Base-by-base conservation (phyloP, 164 flowering plant genomes). In the Vitis labrusca region DNA sequence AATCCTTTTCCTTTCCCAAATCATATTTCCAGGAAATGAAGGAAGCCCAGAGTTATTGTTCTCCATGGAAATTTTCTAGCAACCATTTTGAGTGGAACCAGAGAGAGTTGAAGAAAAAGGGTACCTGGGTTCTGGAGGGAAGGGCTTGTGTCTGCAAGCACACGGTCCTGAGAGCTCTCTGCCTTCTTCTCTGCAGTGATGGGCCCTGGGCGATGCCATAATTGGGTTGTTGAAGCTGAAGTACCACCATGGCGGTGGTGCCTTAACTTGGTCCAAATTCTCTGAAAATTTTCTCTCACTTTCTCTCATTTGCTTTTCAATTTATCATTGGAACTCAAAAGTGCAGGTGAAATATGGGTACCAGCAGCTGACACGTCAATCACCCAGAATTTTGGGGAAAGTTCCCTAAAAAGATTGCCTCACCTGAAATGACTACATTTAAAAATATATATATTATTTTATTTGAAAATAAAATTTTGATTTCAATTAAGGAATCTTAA, bases 101-200 rank as follows among this genome's bases (percentile, higher is more conserved):
- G 57, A 66, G 14, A 48, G 49, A 44, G 63, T 10, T 9, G 23
- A 9, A 57, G 50, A 62, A 71, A 37, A 70, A 58, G 63, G 19
- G 53, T 69, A 85, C 92, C 75, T 85, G 94, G 79, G 94, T 90
- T 75, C 84, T 86, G 44, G 94, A 85, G 52, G 89, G 79, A 70
- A 61, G 17, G 2, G 74, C 71, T 76, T 84, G 82, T 63, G 86
- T 75, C 68, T 70, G 72, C 48, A 79, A 50, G 48, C 66, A 62
- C n/a, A 60, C 52, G 4, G 19, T 79, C 64, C 74, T 79, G 12
- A 12, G 66, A 71, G 56, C 30, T 68, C 55, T 63, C 27, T 19
- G 30, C 27, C 77, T 52, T 63, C 48, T 61, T 60, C 74, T 68
- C 27, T 63, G 77, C 73, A 10, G 23, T 48, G 54, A 56, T 59